Percentiles rank a stretch among this genome's conserved stretches.
phyloP scores from a whole-genome alignment of 305 asterid species.

The Petunia hybrid region DNA sequence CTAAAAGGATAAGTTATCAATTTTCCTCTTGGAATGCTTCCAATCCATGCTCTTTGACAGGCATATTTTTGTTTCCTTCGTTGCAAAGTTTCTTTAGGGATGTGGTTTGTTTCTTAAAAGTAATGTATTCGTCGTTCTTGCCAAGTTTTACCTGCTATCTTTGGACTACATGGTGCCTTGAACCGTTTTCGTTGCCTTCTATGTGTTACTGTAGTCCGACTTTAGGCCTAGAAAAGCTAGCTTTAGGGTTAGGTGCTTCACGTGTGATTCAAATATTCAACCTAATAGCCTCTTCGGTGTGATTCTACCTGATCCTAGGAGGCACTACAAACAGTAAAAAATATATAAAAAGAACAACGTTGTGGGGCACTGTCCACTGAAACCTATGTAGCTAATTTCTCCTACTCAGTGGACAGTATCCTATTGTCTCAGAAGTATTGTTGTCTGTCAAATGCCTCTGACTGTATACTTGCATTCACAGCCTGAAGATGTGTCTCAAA shows the following conservation, averaged over 20 bases:
- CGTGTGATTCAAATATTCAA: neutral
- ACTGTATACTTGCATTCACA: neutral
- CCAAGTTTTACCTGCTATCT: neutral
- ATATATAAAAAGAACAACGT: neutral
- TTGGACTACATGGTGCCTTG: constrained; percentile 5
- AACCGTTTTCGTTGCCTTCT: neutral
- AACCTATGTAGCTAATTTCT: neutral
- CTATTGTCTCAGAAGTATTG: neutral
- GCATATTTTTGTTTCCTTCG: constrained; percentile 11
- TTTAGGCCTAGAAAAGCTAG: constrained; percentile 15
- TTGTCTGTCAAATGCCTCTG: constrained; percentile 10
- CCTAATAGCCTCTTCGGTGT: neutral
- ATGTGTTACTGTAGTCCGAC: neutral
- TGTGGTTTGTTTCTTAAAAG: constrained; percentile 18
- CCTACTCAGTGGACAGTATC: neutral
- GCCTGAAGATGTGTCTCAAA: neutral
- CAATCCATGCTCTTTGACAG: neutral
- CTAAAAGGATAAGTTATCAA: neutral
- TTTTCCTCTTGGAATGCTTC: neutral
- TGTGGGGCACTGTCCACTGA: too few species aligned
- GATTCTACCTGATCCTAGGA: neutral
- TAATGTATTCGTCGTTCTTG: neutral
- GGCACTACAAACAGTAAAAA: neutral
- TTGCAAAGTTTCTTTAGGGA: neutral
- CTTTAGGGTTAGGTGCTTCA: constrained; percentile 8